These are phyloP conservation scores for Diplosphaera chodatii DNA, from an alignment of 139 green algal species.

Conservation along the genomic window DNA sequence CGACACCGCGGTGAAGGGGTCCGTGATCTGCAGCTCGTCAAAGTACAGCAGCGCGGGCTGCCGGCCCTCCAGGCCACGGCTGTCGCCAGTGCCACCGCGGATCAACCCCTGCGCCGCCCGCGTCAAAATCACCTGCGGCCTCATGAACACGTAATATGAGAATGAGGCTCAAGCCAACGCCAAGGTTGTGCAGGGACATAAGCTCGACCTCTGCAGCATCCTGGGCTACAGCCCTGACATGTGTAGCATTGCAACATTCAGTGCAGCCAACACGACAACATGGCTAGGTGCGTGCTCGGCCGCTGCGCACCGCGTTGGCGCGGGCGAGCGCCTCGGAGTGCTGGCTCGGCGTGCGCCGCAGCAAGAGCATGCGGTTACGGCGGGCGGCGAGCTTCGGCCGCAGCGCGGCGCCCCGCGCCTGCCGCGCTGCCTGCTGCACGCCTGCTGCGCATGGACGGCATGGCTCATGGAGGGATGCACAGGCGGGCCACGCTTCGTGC, in stretches of 20 bases:
- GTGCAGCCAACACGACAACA: no score
- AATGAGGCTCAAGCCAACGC: no score
- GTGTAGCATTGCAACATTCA: no score
- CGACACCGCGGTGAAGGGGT: constrained; percentile 55
- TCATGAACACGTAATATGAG: no score
- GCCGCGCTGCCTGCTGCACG: constrained; percentile 10
- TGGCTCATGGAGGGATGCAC: no score
- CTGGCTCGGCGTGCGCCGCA: constrained; percentile 11
- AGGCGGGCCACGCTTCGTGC: no score
- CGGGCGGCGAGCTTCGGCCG: constrained; percentile 38
- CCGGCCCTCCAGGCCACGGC: constrained; percentile 11
- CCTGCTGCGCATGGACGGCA: no score
- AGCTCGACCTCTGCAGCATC: no score
- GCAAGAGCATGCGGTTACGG: constrained; percentile 19
- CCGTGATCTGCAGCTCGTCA: constrained; percentile 71
- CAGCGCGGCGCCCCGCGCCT: constrained; percentile 1
- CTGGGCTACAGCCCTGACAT: no score
- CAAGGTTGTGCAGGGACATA: no score
- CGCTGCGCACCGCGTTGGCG: constrained; percentile 29
- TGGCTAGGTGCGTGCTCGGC: no score
- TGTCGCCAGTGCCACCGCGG: constrained; percentile 11
- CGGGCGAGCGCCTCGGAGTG: constrained; percentile 24
- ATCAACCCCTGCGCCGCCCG: constrained; percentile 44
- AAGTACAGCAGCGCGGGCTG: constrained; percentile 61
- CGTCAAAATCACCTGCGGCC: constrained; percentile 24